Base-by-base conservation (phyloP, 139 green algal species). In the Chlamydomonas schloesseri region DNA sequence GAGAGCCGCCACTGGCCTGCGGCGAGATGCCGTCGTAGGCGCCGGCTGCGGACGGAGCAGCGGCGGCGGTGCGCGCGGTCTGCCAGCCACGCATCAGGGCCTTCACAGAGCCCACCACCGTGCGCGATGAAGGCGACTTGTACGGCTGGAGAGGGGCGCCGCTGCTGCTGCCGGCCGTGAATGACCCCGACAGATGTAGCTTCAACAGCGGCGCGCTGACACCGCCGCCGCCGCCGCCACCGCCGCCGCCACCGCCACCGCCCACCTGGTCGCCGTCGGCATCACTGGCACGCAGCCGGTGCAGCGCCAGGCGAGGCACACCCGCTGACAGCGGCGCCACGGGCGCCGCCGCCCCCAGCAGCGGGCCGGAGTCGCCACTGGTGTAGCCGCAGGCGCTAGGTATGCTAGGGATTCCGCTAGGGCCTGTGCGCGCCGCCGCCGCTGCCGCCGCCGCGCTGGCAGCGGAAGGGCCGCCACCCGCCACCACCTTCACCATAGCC, bases 71-170 rank as follows among this genome's bases (percentile, higher is more conserved):
- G 57, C 77, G 67, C 18, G 60, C 42, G 23, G 77, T 84, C 0
- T 84, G 36, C 77, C 77, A 84, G 42, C 77, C 77, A 0, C 46
- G 37, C 42, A 84, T 42, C 42, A 84, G 3, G 0, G 29, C 28
- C 64, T 74, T 64, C 15, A 84, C 64, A 0, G 64, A 75, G 31
- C 42, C 69, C 10, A 73, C 76, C 57, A 83, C 42, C 42, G 42
- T 50, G 6, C 8, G 5, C 8, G 42, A 50, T 8, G 42, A 50
- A 5, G 42, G 42, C 42, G 42, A 50, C 42, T 8, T 5, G 42
- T 50, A 50, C 42, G 42, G 42, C 42, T n/a, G n/a, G n/a, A 50
- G 42, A 50, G 42, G n/a, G n/a, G n/a, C n/a, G n/a, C n/a, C n/a
- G n/a, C n/a, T 8, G 42, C 42, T 50, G 5, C 6, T 8, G 42